Evolutionary conservation across 768 basidiomycete genomes (phyloP).

Genomic region (Steccherinum ochraceum): DNA sequence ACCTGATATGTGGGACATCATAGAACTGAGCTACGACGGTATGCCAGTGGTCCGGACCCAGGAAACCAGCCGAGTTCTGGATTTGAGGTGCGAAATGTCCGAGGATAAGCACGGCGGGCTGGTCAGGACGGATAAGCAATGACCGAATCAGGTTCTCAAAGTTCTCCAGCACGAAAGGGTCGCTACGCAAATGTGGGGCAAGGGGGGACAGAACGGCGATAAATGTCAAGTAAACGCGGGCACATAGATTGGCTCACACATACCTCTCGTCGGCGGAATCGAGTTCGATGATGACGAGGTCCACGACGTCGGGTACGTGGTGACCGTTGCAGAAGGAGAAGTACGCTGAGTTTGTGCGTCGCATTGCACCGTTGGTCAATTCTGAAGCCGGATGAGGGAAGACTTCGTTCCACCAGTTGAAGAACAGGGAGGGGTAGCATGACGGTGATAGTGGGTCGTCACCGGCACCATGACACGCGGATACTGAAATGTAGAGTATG

Average conservation of each 20-base stretch:
- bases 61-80: slow-evolving; percentile 73
- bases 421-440: slow-evolving; percentile 94
- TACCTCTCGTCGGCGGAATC: slow-evolving; percentile 87
- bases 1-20: slow-evolving; percentile 89
- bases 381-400: slow-evolving; percentile 98
- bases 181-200: slow-evolving; percentile 35
- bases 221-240: background rate
- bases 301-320: slow-evolving; percentile 89
- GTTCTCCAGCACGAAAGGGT: slow-evolving; percentile 65
- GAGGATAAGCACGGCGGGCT: slow-evolving; percentile 89
- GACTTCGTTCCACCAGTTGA: slow-evolving; percentile 96
- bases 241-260: slow-evolving; percentile 26
- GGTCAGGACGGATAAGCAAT: slow-evolving; percentile 81
- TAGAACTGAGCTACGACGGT: slow-evolving; percentile 92
- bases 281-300: slow-evolving; percentile 93
- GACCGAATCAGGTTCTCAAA: slow-evolving; percentile 93
- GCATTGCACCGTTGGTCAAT: slow-evolving; percentile 94
- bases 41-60: slow-evolving; percentile 88
- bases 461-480: slow-evolving; percentile 90
- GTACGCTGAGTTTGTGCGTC: slow-evolving; percentile 87
- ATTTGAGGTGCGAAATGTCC: slow-evolving; percentile 92
- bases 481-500: slow-evolving; percentile 46
- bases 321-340: slow-evolving; percentile 92
- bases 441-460: slow-evolving; percentile 77
- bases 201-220: background rate